A percentile compares a stretch with the other conserved stretches of the same genome.
Evolutionary conservation across 345 rosid genomes (phyloP).

Genomic region (Eucalyptus curtisii): DNA sequence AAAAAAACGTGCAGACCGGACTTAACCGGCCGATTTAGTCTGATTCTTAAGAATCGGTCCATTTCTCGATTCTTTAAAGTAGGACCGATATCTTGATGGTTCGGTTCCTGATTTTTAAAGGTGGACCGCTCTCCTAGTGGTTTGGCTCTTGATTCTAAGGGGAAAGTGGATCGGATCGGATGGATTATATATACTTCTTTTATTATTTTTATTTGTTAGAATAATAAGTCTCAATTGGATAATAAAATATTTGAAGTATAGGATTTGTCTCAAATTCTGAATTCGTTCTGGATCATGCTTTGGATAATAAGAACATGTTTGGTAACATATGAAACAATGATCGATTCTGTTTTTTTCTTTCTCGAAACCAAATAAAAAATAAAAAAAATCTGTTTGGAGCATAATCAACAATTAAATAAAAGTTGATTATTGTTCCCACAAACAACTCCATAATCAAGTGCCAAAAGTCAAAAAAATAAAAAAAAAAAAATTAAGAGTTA

Average conservation of each 20-base stretch:
- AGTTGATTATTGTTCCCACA: fast-evolving
- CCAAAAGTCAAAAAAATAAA: no score
- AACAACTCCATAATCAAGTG: no score
- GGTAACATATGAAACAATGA: fast-evolving
- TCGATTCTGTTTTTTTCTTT: no score
- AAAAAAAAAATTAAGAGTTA: fast-evolving
- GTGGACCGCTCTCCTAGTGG: fast-evolving
- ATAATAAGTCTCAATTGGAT: fast-evolving
- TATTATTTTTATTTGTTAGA: fast-evolving
- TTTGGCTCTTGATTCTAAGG: no score
- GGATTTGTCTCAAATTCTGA: fast-evolving
- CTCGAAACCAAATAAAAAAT: fast-evolving
- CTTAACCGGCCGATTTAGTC: fast-evolving
- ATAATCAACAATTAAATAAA: no score
- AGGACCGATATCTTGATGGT: fast-evolving
- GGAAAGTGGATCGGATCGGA: fast-evolving
- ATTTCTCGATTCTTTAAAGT: fast-evolving
- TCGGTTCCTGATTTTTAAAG: fast-evolving
- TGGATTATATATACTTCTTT: no score
- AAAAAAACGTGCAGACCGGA: fast-evolving
- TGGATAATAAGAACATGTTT: no score
- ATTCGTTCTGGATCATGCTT: fast-evolving
- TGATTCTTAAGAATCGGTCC: fast-evolving
- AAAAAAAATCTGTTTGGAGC: no score
- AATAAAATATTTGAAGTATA: fast-evolving